Percentiles rank a stretch among this genome's conserved stretches.
Evolutionary conservation across 2,329 filamentous ascomycete genomes (phyloP).

Genomic region (Fusarium euwallaceae): DNA sequence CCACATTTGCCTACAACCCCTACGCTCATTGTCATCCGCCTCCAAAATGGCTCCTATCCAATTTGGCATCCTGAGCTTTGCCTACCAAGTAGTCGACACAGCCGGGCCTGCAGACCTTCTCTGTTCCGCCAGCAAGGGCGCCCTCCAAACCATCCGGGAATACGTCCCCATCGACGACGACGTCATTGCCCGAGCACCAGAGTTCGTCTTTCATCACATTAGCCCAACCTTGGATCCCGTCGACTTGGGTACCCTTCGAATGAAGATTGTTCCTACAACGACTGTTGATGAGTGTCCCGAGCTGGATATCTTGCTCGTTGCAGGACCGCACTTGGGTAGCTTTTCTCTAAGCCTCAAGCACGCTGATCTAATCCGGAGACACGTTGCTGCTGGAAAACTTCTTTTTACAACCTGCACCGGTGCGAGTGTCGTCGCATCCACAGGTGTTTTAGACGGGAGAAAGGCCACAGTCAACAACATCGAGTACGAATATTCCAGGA

Average conservation of each 20-base stretch:
- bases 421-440: not conserved
- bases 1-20: not conserved
- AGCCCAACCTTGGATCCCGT: not conserved
- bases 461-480: not conserved
- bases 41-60: not conserved
- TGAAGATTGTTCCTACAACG: not conserved
- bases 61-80: slow-evolving; percentile 33
- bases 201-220: not conserved
- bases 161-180: not conserved
- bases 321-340: not conserved
- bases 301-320: not conserved
- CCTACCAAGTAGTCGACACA: slow-evolving; percentile 50
- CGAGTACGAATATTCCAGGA: slow-evolving; percentile 41
- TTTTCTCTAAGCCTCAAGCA: not conserved
- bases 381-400: not conserved
- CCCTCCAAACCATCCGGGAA: not conserved
- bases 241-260: not conserved
- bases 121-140: slow-evolving; percentile 36
- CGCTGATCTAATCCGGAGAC: not conserved
- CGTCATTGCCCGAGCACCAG: not conserved
- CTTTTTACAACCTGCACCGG: not conserved
- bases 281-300: not conserved
- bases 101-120: slow-evolving; percentile 49
- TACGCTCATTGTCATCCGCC: not conserved
- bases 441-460: not conserved